These are phyloP conservation scores for Phytopythium montanum DNA, from an alignment of 352 stramenopile genomes.

Conservation along the genomic window DNA sequence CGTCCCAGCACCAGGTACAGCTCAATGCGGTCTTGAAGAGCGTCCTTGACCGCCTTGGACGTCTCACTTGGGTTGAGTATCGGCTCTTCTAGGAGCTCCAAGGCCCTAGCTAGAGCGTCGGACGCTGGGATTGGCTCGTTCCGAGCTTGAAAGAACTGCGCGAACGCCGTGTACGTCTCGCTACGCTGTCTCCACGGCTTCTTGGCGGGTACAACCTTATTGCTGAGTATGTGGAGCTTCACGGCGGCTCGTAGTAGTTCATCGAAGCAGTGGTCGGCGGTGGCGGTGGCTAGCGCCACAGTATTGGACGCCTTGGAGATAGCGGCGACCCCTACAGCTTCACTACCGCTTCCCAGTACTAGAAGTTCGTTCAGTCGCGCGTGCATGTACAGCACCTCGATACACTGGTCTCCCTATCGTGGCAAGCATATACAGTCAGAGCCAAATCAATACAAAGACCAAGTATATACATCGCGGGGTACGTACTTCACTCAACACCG, in stretches of 20 bases:
- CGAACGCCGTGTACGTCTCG: slow-evolving; percentile 44
- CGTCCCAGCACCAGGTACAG: slow-evolving; percentile 53
- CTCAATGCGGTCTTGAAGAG: slow-evolving; percentile 17
- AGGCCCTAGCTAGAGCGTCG: slow-evolving; percentile 44
- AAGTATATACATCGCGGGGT: not conserved
- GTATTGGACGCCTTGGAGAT: slow-evolving; percentile 8
- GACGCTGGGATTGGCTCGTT: slow-evolving; percentile 43
- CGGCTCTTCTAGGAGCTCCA: slow-evolving; percentile 41
- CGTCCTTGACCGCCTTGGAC: not conserved
- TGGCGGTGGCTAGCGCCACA: slow-evolving; percentile 14
- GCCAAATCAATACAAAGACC: slow-evolving; percentile 4
- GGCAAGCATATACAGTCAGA: too few relatives aligned
- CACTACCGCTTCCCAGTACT: slow-evolving; percentile 14
- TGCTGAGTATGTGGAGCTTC: slow-evolving; percentile 2
- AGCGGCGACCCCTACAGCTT: not conserved
- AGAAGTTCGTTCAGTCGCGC: slow-evolving; percentile 57
- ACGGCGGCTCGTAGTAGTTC: slow-evolving; percentile 34
- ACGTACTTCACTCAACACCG: slow-evolving; percentile 24
- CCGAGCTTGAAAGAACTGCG: slow-evolving; percentile 41
- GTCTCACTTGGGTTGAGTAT: too few relatives aligned
- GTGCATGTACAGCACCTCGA: slow-evolving; percentile 62
- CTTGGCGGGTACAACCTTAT: slow-evolving; percentile 19
- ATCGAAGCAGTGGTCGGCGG: slow-evolving; percentile 40
- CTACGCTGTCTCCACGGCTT: slow-evolving; percentile 33
- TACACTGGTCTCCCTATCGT: slow-evolving; percentile 17